These are phyloP conservation scores for Flaveria trinervia DNA, from an alignment of 129 eudicot genomes.

Conservation along the genomic window DNA sequence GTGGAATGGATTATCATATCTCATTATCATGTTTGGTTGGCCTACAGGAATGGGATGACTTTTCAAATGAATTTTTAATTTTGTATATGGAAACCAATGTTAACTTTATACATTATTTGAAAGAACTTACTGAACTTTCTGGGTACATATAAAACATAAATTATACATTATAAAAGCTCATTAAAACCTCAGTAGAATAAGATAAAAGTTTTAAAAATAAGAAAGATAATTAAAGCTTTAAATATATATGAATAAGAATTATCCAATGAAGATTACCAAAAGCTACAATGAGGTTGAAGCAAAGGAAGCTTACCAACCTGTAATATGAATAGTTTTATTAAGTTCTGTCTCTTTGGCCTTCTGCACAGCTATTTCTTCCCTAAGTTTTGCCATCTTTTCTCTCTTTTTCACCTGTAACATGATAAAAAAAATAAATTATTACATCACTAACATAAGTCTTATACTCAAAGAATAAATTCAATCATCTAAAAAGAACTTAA, in stretches of 20 bases:
- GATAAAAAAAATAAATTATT: not conserved
- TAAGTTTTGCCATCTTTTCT: slow-evolving; percentile 85
- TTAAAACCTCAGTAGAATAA: not conserved
- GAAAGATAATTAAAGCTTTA: not conserved
- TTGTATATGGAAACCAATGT: not conserved
- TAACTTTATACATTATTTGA: not conserved
- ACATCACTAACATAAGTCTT: not conserved
- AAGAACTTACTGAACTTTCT: not conserved
- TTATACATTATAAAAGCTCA: not conserved
- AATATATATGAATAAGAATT: not conserved
- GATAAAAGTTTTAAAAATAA: not conserved
- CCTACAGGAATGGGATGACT: not conserved
- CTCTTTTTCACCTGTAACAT: slow-evolving; percentile 69
- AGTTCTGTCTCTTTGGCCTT: slow-evolving; percentile 96
- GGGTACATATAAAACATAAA: not conserved
- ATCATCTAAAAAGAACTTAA: not conserved
- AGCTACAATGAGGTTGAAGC: not conserved
- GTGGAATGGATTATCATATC: not conserved
- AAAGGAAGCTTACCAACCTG: slow-evolving; percentile 57
- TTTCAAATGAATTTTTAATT: not conserved
- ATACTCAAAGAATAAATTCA: not conserved
- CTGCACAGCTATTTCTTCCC: slow-evolving; percentile 98
- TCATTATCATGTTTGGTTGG: not conserved
- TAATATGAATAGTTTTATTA: slow-evolving; percentile 88
- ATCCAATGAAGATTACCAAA: not conserved